Evolutionary conservation across 2,329 filamentous ascomycete species (phyloP).

Genomic region (Paracorniculantispora psalliotae): DNA sequence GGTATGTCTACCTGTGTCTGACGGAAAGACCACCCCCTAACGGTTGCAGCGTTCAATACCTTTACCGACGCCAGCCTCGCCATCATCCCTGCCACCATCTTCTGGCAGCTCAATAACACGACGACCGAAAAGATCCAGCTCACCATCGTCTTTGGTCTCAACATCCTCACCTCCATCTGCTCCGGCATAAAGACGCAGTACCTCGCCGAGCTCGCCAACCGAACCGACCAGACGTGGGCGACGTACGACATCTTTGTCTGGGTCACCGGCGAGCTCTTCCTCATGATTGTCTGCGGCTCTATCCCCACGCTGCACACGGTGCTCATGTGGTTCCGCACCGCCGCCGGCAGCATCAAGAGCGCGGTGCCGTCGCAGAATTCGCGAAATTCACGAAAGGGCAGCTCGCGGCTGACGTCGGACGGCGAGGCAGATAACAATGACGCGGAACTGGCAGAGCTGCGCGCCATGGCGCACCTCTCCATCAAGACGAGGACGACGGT

Average conservation of each 20-base stretch:
- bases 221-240: conserved; percentile 21
- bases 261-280: conserved; percentile 21
- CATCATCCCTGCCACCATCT: conserved; percentile 20
- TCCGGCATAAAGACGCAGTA: conserved; percentile 23
- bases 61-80: conserved; percentile 21
- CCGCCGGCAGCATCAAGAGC: conserved; percentile 8
- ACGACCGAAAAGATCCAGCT: conserved; percentile 77
- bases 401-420: conserved; percentile 5
- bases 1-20: conserved; percentile 12
- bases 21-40: neutral
- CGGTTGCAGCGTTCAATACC: conserved; percentile 18
- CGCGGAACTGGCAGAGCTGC: conserved; percentile 13
- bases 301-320: conserved; percentile 19
- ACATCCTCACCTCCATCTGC: conserved; percentile 21
- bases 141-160: conserved; percentile 21
- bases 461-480: conserved; percentile 14
- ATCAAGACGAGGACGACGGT: conserved; percentile 18
- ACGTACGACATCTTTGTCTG: conserved; percentile 21
- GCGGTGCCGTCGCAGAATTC: neutral
- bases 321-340: conserved; percentile 13
- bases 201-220: conserved; percentile 18
- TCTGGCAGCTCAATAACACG: conserved; percentile 70
- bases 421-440: conserved; percentile 6
- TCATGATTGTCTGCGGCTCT: conserved; percentile 21
- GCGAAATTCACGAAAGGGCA: conserved; percentile 3